Conservation (phyloP, 1,284 basidiomycete species). For the Phenoliferia sp. region DNA sequence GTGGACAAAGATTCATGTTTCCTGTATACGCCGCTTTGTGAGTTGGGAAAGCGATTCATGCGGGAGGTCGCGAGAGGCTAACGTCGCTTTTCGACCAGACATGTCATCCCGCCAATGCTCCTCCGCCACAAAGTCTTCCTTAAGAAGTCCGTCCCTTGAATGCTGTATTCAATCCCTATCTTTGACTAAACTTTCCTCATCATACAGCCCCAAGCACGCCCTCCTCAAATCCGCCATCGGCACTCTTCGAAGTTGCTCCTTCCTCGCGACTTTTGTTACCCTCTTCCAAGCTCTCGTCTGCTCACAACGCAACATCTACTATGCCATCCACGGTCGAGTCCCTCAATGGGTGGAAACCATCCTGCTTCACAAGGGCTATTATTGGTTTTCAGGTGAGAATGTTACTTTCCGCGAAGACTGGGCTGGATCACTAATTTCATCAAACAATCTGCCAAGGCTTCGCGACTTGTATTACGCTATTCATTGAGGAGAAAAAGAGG, state of each 20-base stretch:
- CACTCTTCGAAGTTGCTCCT: constrained; percentile 78
- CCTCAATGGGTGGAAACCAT: constrained; percentile 18
- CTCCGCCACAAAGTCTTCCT: constrained; percentile 51
- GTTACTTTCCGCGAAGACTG: too few species aligned
- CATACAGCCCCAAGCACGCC: constrained; percentile 13
- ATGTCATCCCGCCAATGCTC: constrained; percentile 64
- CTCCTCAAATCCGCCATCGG: constrained; percentile 63
- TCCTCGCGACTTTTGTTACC: constrained; percentile 77
- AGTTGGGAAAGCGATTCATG: background rate
- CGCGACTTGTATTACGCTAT: constrained; percentile 67
- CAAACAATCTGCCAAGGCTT: constrained; percentile 56
- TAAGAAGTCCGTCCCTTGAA: constrained; percentile 58
- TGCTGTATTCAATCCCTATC: background rate
- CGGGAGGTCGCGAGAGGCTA: background rate
- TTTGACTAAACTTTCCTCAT: background rate
- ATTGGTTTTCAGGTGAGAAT: constrained; percentile 28
- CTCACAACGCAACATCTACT: constrained; percentile 59
- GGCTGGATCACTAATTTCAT: too few species aligned
- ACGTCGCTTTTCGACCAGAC: constrained; percentile 39
- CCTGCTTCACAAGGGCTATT: constrained; percentile 24
- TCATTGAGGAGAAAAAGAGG: constrained; percentile 78
- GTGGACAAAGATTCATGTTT: constrained; percentile 57
- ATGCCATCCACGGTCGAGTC: constrained; percentile 37
- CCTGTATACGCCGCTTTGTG: constrained; percentile 72
- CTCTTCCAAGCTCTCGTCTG: constrained; percentile 86